Evolutionary conservation across 179 eudicot species (phyloP).

Genomic region (Pouteria campechiana): DNA sequence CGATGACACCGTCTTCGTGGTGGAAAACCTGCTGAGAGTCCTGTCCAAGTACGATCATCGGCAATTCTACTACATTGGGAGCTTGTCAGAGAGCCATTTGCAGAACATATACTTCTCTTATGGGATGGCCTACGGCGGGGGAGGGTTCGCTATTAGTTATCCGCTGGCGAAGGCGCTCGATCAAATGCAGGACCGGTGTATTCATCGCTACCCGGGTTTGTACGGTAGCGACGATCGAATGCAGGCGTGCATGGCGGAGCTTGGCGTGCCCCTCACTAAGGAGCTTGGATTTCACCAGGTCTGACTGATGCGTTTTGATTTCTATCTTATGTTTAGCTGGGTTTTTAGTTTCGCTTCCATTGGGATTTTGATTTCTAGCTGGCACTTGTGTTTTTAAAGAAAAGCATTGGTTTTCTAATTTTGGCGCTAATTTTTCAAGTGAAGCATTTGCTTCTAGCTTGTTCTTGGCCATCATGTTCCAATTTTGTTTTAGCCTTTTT

Average conservation of each 20-base stretch:
- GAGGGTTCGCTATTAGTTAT: conserved; percentile 70
- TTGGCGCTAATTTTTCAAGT: too few relatives aligned
- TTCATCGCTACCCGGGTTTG: conserved; percentile 59
- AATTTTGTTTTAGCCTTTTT: too few relatives aligned
- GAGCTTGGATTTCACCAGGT: conserved; percentile 76
- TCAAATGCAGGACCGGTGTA: conserved; percentile 60
- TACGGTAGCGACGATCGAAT: conserved; percentile 75
- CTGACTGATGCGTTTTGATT: background rate
- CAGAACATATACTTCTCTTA: conserved; percentile 61
- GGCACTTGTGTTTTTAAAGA: too few relatives aligned
- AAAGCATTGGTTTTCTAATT: too few relatives aligned
- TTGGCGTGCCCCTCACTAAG: conserved; percentile 56
- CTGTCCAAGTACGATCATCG: conserved; percentile 52
- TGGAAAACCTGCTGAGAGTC: conserved; percentile 50
- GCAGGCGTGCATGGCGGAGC: conserved; percentile 78
- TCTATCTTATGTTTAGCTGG: background rate
- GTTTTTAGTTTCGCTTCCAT: background rate
- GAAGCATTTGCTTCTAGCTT: too few relatives aligned
- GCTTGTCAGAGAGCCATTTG: conserved; percentile 57
- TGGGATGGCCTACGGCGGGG: conserved; percentile 72
- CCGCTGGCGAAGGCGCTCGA: conserved; percentile 52
- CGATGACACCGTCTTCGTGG: conserved; percentile 54
- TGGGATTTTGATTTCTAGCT: too few relatives aligned
- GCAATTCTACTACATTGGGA: conserved; percentile 54
- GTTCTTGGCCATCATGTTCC: too few relatives aligned